phyloP scores from a whole-genome alignment of 2,329 filamentous ascomycete species.

The Trichoderma guizhouense region DNA sequence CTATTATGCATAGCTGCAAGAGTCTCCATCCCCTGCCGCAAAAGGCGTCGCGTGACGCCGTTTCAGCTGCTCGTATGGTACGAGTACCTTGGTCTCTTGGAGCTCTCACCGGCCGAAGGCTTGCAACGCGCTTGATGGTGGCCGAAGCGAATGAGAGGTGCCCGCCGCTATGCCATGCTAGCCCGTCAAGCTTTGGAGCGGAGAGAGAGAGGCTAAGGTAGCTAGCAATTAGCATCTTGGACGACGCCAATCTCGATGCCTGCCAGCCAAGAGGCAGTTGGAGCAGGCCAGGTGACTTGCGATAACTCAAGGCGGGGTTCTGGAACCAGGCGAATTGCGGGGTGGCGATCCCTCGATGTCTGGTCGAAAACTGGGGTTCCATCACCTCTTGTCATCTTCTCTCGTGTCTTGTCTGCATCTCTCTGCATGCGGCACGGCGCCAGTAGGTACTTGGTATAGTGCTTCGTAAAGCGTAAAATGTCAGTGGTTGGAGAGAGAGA shows the following conservation, averaged over 20 bases:
- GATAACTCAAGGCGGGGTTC: constrained; percentile 11
- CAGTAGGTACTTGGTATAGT: background rate
- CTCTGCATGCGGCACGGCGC: constrained; percentile 8
- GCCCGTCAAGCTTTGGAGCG: background rate
- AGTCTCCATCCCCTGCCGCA: background rate
- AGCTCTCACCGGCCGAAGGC: background rate
- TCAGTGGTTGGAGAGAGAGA: background rate
- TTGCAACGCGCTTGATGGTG: background rate
- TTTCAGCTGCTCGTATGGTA: background rate
- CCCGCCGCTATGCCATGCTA: constrained; percentile 12
- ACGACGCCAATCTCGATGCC: constrained; percentile 13
- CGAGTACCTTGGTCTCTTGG: background rate
- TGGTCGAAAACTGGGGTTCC: constrained; percentile 9
- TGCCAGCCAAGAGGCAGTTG: constrained; percentile 5
- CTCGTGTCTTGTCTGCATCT: background rate
- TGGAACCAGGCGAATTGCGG: constrained; percentile 18
- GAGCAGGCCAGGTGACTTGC: constrained; percentile 18
- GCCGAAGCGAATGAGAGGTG: constrained; percentile 4
- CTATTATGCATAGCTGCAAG: background rate
- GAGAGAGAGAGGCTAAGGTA: background rate
- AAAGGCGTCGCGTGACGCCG: constrained; percentile 9
- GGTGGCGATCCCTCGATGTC: constrained; percentile 14
- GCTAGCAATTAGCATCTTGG: background rate
- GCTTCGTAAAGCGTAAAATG: background rate
- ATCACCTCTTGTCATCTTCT: background rate